Evolutionary conservation across 208 protist genomes (phyloP), one percentile per base, ranked within the genome.

Genomic region (Crithidia bombi): DNA sequence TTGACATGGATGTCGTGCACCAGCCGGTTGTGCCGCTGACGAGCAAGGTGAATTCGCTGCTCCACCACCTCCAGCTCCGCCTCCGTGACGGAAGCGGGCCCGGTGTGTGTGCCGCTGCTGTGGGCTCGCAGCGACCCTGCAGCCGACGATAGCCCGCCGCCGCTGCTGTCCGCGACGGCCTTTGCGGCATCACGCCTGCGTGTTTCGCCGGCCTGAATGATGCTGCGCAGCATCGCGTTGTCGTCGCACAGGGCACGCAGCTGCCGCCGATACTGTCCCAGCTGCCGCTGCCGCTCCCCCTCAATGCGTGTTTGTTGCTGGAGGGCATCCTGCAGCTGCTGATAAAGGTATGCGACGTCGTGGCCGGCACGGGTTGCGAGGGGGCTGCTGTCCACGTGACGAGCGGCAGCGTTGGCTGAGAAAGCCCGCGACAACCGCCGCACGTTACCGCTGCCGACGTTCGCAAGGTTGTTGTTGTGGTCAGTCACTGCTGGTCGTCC

Each of bases 221-320:
- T 91, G 57, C 86, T 81, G 26, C 85, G 79, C 67, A 91, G 72
- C 12, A 75, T 77, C 5, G 79, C 87, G 30, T 91, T 93, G 28
- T 85, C 80, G 58, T 91, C 76, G 51, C 88, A 86, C 57, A 81
- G 58, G 28, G 59, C 54, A 14, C 85, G 84, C 17, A 93, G 79
- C 14, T 41, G 61, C 30, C 78, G 79, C 25, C 87, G 80, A 70
- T 83, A 87, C 57, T 65, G 58, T n/a, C 73, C 33, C 19, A 73
- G 21, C 38, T 64, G 66, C 23, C 69, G 70, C 65, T 85, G 78
- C 36, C 82, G 80, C 32, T 83, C 63, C 26, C 61, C 61, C 46
- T 87, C 75, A 26, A 87, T 28, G 23, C 47, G 71, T 12, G 73
- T 64, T 38, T 83, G 71, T 28, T 75, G 73, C 47, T 73, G 61